phyloP scores from a whole-genome alignment of 2,329 filamentous ascomycete genomes.

The Trichothecium sympodiale region DNA sequence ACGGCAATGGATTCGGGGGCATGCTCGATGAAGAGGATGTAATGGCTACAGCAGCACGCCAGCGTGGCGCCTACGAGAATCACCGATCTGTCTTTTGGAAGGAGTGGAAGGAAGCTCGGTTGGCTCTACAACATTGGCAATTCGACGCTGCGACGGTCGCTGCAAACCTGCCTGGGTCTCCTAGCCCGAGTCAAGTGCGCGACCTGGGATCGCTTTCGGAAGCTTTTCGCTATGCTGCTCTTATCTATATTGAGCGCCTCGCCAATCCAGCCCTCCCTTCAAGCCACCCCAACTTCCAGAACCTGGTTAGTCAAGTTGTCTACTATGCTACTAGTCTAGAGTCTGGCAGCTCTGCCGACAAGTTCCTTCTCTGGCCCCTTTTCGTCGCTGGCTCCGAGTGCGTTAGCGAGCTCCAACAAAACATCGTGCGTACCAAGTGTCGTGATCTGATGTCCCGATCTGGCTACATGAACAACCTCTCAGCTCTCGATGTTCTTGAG shows the following conservation, averaged over 20 bases:
- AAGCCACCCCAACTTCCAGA: constrained; percentile 67
- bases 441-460: constrained; percentile 78
- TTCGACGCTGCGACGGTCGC: constrained; percentile 48
- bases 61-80: constrained; percentile 42
- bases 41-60: constrained; percentile 26
- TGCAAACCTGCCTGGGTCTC: constrained; percentile 35
- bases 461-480: constrained; percentile 88
- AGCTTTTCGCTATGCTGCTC: constrained; percentile 78
- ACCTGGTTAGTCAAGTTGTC: constrained; percentile 70
- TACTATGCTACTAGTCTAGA: constrained; percentile 75
- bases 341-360: constrained; percentile 61
- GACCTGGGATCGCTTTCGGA: constrained; percentile 79
- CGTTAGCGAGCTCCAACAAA: constrained; percentile 67
- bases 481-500: constrained; percentile 76
- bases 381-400: constrained; percentile 88
- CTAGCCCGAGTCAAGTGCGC: constrained; percentile 51
- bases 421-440: constrained; percentile 69
- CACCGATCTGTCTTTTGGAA: constrained; percentile 62
- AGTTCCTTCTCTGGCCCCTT: constrained; percentile 87
- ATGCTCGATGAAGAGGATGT: constrained; percentile 45
- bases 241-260: constrained; percentile 83
- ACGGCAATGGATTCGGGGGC: constrained; percentile 55
- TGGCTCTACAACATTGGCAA: constrained; percentile 70
- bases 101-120: constrained; percentile 74
- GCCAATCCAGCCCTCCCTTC: constrained; percentile 66